Conservation (phyloP, 345 rosid genomes). For the Brassica napus region Da-Ae NC_063444.1:49031001-49031500, state of each 20-base stretch:
- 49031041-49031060: slow-evolving; percentile 34
- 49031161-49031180: not conserved
- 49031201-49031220: slow-evolving; percentile 42
- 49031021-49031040: slow-evolving; percentile 31
- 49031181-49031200: not conserved
- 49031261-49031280: slow-evolving; percentile 22
- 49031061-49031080: slow-evolving; percentile 12
- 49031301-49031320: slow-evolving; percentile 44
- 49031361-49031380: slow-evolving; percentile 80
- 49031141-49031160: slow-evolving; percentile 10
- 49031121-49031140: not conserved
- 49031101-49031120: slow-evolving; percentile 18
- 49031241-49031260: slow-evolving; percentile 31
- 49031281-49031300: slow-evolving; percentile 39
- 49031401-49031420: slow-evolving; percentile 25
- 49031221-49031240: slow-evolving; percentile 30
- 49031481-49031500: slow-evolving; percentile 27
- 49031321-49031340: slow-evolving; percentile 62
- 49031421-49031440: slow-evolving; percentile 5
- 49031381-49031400: slow-evolving; percentile 59
- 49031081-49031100: not conserved
- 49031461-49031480: slow-evolving; percentile 64
- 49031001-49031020: slow-evolving; percentile 33
- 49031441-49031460: slow-evolving; percentile 64
- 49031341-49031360: slow-evolving; percentile 79